Percentiles rank a stretch among this genome's conserved stretches.
phyloP scores from a whole-genome alignment of 805 yeast genomes.

The Millerozyma acaciae region DNA sequence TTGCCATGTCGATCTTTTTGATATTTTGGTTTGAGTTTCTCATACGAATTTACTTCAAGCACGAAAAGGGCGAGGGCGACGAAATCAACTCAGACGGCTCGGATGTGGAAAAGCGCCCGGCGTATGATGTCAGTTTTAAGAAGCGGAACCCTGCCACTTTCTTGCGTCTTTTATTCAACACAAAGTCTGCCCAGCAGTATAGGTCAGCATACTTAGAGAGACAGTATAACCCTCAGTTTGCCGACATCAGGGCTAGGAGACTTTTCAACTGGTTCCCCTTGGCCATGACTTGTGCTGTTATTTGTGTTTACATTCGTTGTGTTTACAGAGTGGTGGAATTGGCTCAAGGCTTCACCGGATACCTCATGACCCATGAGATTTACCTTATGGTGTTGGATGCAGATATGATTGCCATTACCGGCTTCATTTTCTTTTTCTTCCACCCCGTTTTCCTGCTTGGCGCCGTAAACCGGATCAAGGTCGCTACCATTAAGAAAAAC shows the following conservation, averaged over 20 bases:
- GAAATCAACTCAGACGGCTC: neutral
- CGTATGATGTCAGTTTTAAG: conserved; percentile 12
- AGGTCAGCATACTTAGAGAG: conserved; percentile 22
- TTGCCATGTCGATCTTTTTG: conserved; percentile 36
- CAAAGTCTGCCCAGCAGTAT: conserved; percentile 19
- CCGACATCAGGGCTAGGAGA: conserved; percentile 18
- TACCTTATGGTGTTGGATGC: conserved; percentile 39
- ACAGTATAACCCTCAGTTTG: conserved; percentile 26
- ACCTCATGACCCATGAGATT: conserved; percentile 33
- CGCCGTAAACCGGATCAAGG: conserved; percentile 19
- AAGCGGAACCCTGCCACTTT: conserved; percentile 21
- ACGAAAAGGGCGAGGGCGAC: conserved; percentile 4
- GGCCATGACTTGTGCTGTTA: conserved; percentile 29
- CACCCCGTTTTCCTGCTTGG: conserved; percentile 39
- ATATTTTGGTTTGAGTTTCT: conserved; percentile 35
- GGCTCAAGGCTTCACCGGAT: conserved; percentile 36
- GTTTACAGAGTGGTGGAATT: conserved; percentile 40
- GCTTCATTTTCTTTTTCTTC: conserved; percentile 33
- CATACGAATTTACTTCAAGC: conserved; percentile 27
- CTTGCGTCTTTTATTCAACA: conserved; percentile 26
- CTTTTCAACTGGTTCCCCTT: conserved; percentile 31
- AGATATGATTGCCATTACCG: conserved; percentile 32
- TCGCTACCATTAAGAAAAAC: conserved; percentile 24
- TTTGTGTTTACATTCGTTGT: conserved; percentile 32
- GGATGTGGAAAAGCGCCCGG: conserved; percentile 3